Base-by-base conservation (phyloP, 2,329 filamentous ascomycete species). In the Exophiala sp. region DNA sequence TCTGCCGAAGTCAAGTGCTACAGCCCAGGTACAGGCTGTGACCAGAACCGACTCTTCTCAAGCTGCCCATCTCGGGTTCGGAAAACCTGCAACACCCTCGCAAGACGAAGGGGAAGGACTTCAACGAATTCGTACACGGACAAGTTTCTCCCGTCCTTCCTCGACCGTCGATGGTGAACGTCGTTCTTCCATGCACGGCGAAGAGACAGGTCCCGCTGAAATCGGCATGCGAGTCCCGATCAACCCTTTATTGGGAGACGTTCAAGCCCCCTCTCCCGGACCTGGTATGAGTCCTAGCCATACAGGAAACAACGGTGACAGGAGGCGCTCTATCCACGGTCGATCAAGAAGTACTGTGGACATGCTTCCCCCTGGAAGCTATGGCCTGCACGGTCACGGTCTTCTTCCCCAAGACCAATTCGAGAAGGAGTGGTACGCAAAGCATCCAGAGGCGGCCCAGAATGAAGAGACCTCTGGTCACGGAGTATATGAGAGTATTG, bases 151-250 rank as follows among this genome's bases (percentile, higher is more conserved):
- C 16, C 75, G 74, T n/a, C 70, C 75, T 2, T 75, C 69, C 33
- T 72, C 76, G 16, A 73, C 75, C 1, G 69, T 69, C 21, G 55
- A 45, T 29, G 73, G 77, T 42, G 75, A 78, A 52, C 80, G 81
- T 50, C 81, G 81, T 6, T 72, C 71, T 41, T 84, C 83, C 10
- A 68, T 80, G 24, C 76, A 85, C 59, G 67, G 73, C 38, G 87
- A 87, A 14, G 88, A 92, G 42, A 85, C 91, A 51, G 92, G 91
- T 18, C 96, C 96, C 64, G 91, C 91, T 2, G 89, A 95, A 68
- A 94, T 96, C 62, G 92, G 92, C 44, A 84, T 89, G 65, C 87
- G 91, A 66, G 92, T 99, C 36, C 94, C 94, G 46, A 94, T 99
- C 89, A 87, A 94, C 68, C 88, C 86, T 49, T 84, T 94, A 68